phyloP scores from a whole-genome alignment of 768 basidiomycete species.

The Chalciporus chontae region DNA sequence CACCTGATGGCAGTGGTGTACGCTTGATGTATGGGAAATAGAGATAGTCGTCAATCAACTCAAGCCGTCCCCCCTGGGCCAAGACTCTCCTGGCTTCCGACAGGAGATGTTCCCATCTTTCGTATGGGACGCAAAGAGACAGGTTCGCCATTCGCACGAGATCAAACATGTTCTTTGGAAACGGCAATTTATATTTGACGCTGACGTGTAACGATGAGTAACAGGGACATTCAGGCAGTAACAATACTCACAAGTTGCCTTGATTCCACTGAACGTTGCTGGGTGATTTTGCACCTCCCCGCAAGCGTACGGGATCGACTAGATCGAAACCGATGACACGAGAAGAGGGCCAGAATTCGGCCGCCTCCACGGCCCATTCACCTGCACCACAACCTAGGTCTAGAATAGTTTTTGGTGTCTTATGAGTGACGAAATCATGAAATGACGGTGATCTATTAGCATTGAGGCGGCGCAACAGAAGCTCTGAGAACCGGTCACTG shows the following conservation, averaged over 20 bases:
- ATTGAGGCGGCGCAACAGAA: constrained; percentile 53
- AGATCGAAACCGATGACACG: constrained; percentile 67
- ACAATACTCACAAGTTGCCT: constrained; percentile 62
- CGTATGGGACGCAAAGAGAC: constrained; percentile 54
- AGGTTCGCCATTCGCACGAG: constrained; percentile 72
- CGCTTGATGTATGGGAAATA: constrained; percentile 54
- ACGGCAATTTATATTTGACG: constrained; percentile 56
- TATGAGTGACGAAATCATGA: constrained; percentile 41
- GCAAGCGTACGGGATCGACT: constrained; percentile 34
- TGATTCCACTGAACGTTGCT: constrained; percentile 46
- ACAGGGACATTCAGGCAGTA: background rate
- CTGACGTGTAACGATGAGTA: constrained; percentile 32
- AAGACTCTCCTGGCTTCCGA: constrained; percentile 62
- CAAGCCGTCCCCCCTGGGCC: constrained; percentile 56
- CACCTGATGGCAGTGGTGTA: constrained; percentile 15
- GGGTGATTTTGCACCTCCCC: constrained; percentile 37
- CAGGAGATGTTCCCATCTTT: constrained; percentile 58
- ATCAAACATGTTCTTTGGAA: constrained; percentile 61
- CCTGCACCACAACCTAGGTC: constrained; percentile 79
- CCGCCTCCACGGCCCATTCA: constrained; percentile 62
- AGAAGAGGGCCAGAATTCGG: constrained; percentile 56
- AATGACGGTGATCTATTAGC: constrained; percentile 58
- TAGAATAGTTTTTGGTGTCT: constrained; percentile 53
- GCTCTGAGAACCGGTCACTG: constrained; percentile 60
- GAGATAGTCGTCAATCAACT: constrained; percentile 72